Evolutionary conservation across 805 yeast genomes (phyloP), one percentile per base, ranked within the genome.

Genomic region (Barnettozyma californica): DNA sequence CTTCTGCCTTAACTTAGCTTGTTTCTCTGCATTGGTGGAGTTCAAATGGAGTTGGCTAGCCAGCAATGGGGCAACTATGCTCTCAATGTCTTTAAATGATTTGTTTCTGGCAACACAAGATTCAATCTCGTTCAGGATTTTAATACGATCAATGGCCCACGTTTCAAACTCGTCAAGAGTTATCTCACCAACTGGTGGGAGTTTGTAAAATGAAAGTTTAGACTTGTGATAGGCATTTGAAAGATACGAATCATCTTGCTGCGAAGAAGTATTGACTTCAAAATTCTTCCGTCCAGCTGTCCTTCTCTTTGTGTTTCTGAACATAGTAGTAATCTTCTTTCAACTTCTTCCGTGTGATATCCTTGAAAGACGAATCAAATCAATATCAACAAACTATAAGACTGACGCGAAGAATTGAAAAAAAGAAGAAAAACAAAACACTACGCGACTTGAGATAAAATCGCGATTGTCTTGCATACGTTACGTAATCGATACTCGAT

Each of bases 61-160:
- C 37, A 94, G 59, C 44, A 84, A 65, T 1, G 95, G 94, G 54
- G 78, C 80, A 55, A 92, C 70, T 4, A 77, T 69, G 9, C 69
- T 61, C 56, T 84, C 92, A 33, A 80, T 78, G 49, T 90, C 97
- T 54, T 77, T 78, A 42, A 77, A 61, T 1, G 76, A 65, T 58
- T 81, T 80, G 51, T 83, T 81, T 56, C 95, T 74, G 21, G 84
- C 80, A 39, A 76, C 60, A 53, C 86, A 79, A 1, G 88, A 77
- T 60, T 92, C 97, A 44, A 94, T 83, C 62, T 89, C 96, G 47
- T 90, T 77, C 50, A 94, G 72, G 9, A 94, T 79, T 61, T 84
- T 82, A 53, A 92, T 73, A 51, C 99, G 71, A 61, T 92, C 98
- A 47, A 94, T 84, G 5, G 98, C 98, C 97, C 97, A 94, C 5